phyloP scores from a whole-genome alignment of 169 alveolate species.

The Plasmodium malariae region DNA sequence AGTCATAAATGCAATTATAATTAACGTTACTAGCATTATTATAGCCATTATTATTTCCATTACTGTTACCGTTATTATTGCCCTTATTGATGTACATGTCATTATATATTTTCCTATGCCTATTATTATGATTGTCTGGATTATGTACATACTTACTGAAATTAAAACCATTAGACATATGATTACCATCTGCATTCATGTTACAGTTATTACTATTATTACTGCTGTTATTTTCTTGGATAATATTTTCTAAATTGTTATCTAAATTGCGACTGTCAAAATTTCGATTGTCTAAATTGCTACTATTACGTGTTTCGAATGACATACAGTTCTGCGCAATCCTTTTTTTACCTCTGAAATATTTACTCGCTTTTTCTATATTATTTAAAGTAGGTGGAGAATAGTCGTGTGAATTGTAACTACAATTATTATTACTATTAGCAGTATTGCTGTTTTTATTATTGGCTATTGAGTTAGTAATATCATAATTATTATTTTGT shows the following conservation, averaged over 20 bases:
- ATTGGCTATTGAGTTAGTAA: background rate
- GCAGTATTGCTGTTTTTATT: background rate
- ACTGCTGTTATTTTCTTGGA: background rate
- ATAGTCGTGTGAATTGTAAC: slow-evolving; percentile 1
- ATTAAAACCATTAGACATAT: slow-evolving; percentile 9
- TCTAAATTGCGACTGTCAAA: background rate
- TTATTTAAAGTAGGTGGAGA: slow-evolving; percentile 15
- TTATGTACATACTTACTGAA: background rate
- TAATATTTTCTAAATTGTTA: background rate
- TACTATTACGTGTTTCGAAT: background rate
- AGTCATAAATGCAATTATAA: background rate
- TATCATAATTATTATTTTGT: slow-evolving; percentile 21
- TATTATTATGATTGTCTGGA: background rate
- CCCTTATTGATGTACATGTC: background rate
- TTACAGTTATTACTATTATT: background rate
- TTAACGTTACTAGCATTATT: background rate
- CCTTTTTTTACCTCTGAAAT: slow-evolving; percentile 27
- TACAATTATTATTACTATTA: background rate
- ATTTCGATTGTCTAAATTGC: slow-evolving; percentile 3
- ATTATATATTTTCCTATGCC: background rate
- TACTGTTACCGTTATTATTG: background rate
- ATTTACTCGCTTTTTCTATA: slow-evolving; percentile 8
- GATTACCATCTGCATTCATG: background rate
- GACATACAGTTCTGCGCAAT: background rate
- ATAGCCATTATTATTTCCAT: background rate